Conservation (phyloP, 306 rosid species). For the Cicer bijugum region DNA sequence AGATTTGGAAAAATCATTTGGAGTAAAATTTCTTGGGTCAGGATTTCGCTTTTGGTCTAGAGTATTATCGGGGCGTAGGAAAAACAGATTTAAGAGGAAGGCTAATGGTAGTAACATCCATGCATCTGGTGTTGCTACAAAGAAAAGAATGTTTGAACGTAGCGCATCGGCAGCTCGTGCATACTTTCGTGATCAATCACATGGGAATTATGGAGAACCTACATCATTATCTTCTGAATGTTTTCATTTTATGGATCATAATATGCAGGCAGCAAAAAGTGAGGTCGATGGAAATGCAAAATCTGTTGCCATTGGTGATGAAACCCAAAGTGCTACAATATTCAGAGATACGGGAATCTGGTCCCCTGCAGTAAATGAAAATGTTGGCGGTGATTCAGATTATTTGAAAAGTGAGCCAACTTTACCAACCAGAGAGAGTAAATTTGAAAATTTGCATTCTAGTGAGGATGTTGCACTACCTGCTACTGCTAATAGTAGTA, state of each 20-base stretch:
- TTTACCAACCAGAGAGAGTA: constrained; percentile 47
- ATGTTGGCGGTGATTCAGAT: constrained; percentile 41
- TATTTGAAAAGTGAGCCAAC: constrained; percentile 43
- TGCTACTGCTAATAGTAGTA: constrained; percentile 39
- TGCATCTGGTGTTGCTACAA: constrained; percentile 55
- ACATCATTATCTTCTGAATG: constrained; percentile 44
- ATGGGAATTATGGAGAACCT: constrained; percentile 54
- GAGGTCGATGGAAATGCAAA: constrained; percentile 52
- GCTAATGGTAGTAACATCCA: constrained; percentile 58
- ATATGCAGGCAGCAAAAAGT: constrained; percentile 51
- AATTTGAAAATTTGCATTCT: constrained; percentile 46
- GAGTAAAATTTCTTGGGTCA: constrained; percentile 68
- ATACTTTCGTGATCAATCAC: constrained; percentile 65
- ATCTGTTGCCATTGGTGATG: constrained; percentile 41
- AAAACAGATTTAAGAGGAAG: constrained; percentile 67
- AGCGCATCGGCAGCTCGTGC: constrained; percentile 74
- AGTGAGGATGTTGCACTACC: constrained; percentile 47
- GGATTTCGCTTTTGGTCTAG: constrained; percentile 77
- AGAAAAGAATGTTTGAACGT: constrained; percentile 72
- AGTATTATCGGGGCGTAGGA: constrained; percentile 58
- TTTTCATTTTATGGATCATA: constrained; percentile 51
- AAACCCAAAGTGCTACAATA: constrained; percentile 43
- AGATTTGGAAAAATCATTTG: constrained; percentile 82
- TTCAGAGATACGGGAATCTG: constrained; percentile 39
- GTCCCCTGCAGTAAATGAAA: constrained; percentile 43